Conservation (phyloP, 2,329 filamentous ascomycete species). For the Hypoxylon sp. region DNA sequence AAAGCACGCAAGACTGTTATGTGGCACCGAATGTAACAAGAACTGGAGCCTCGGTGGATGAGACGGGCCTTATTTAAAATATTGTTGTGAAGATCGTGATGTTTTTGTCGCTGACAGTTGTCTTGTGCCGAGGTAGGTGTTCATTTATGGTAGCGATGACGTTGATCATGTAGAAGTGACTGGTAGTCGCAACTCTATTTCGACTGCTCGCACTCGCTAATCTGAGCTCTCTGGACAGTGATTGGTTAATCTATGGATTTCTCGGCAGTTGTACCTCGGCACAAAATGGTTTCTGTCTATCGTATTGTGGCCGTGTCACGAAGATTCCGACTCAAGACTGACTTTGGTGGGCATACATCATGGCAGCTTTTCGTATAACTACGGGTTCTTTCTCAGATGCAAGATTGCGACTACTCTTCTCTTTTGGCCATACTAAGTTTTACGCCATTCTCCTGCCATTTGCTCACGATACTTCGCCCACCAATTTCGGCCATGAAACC, state of each 20-base stretch:
- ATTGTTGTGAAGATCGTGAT: constrained; percentile 5
- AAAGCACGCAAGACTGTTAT: background rate
- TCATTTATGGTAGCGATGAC: constrained; percentile 8
- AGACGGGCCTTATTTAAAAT: constrained; percentile 1
- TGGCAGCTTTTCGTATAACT: constrained; percentile 12
- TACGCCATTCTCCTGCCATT: background rate
- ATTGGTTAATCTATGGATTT: constrained; percentile 14
- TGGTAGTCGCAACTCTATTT: constrained; percentile 1
- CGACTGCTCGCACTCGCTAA: constrained; percentile 17
- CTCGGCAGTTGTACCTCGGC: constrained; percentile 16
- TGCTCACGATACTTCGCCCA: background rate
- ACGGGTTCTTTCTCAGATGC: constrained; percentile 5
- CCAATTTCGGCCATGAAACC: background rate
- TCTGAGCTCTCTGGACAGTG: background rate
- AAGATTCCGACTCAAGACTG: background rate
- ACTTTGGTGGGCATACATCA: background rate
- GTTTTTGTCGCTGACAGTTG: background rate
- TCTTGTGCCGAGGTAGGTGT: constrained; percentile 4
- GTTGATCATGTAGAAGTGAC: constrained; percentile 6
- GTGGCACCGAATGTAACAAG: background rate
- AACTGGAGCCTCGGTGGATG: constrained; percentile 2
- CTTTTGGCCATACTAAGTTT: background rate
- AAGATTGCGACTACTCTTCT: background rate
- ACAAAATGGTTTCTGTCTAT: background rate
- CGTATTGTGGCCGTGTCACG: constrained; percentile 3